Evolutionary conservation across 2,329 filamentous ascomycete species (phyloP), one percentile per base, ranked within the genome.

Genomic region (Teratosphaeria epicoccoides): DNA sequence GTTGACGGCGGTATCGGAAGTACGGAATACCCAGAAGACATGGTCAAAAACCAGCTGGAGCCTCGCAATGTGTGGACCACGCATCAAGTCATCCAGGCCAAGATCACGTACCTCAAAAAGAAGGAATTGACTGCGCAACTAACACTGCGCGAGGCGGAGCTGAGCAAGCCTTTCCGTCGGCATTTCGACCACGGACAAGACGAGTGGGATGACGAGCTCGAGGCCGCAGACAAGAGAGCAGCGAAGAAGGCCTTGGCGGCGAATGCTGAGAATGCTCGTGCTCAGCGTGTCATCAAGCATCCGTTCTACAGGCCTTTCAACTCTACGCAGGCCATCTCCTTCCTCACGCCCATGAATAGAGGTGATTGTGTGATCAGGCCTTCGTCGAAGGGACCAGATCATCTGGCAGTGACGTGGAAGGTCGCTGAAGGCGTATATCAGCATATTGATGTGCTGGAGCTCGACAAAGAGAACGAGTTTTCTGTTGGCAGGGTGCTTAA

Each of bases 401-500:
- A 98, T 73, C 76, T 98, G 51, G 89, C 91, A 6, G 83, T 98
- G 46, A 98, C 93, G 0, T 98, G 93, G 93, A 98, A 98, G 74
- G 90, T 98, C 12, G 85, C 88, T 1, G 89, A 97, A 67, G 85
- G 86, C 54, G 83, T 97, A n/a, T 98, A 90, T 68, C 90, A 98
- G 71, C 93, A 98, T 69, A 88, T 98, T 57, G 93, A 98, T 69
- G 91, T 98, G 28, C 78, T 98, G 37, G 93, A 98, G 71, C 77
- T 98, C 64, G 88, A 95, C 69, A 98, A 98, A 71, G 88, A 95
- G 57, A 97, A 89, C 56, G 91, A 97, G 67, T 97, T 96, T 68
- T 90, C 89, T 0, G 85, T 97, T 3, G 93, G 93, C 56, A 85
- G 84, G 61, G 83, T 85, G 43, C 78, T 98, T 50, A 87, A 87